Conservation (phyloP, 2,329 filamentous ascomycete genomes). For the Penicillium aurantiogriseum region DNA sequence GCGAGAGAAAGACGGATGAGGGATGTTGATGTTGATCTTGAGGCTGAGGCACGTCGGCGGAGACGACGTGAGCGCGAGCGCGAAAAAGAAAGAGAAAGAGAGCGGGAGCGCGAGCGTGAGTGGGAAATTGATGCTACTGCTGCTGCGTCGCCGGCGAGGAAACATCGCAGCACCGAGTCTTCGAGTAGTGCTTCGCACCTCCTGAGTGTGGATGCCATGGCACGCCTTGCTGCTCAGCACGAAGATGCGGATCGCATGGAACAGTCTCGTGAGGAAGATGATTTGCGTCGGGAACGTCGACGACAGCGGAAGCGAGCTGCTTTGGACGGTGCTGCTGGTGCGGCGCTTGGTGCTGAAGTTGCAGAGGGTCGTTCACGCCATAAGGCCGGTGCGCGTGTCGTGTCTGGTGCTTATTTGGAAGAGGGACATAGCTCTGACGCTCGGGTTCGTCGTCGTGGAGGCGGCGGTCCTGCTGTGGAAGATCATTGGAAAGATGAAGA, state of each 20-base stretch:
- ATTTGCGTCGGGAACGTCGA: slow-evolving; percentile 25
- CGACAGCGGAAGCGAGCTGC: slow-evolving; percentile 28
- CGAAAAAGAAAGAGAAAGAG: slow-evolving; percentile 10
- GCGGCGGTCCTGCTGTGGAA: slow-evolving; percentile 37
- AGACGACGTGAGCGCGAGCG: slow-evolving; percentile 26
- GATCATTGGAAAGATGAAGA: slow-evolving; percentile 53
- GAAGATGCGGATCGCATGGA: slow-evolving; percentile 52
- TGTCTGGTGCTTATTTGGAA: slow-evolving; percentile 68
- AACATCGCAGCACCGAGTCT: slow-evolving; percentile 44
- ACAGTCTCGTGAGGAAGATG: slow-evolving; percentile 39
- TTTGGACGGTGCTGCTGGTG: slow-evolving; percentile 20
- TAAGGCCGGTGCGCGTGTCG: slow-evolving; percentile 59
- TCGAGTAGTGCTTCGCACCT: slow-evolving; percentile 44
- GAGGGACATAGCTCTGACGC: slow-evolving; percentile 58
- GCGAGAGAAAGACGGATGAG: slow-evolving; percentile 21
- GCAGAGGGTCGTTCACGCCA: slow-evolving; percentile 37
- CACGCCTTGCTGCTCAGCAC: slow-evolving; percentile 64
- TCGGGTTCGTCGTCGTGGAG: slow-evolving; percentile 46
- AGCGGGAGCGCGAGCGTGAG: slow-evolving; percentile 2
- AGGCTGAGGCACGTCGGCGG: slow-evolving; percentile 28
- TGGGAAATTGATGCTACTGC: slow-evolving; percentile 16
- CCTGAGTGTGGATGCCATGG: slow-evolving; percentile 58
- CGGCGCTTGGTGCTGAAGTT: slow-evolving; percentile 19
- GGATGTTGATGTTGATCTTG: slow-evolving; percentile 19
- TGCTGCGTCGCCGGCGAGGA: slow-evolving; percentile 25